These are phyloP conservation scores for Martiniozyma asiatica DNA, from an alignment of 1,139 yeast species.

Conservation along the genomic window DNA sequence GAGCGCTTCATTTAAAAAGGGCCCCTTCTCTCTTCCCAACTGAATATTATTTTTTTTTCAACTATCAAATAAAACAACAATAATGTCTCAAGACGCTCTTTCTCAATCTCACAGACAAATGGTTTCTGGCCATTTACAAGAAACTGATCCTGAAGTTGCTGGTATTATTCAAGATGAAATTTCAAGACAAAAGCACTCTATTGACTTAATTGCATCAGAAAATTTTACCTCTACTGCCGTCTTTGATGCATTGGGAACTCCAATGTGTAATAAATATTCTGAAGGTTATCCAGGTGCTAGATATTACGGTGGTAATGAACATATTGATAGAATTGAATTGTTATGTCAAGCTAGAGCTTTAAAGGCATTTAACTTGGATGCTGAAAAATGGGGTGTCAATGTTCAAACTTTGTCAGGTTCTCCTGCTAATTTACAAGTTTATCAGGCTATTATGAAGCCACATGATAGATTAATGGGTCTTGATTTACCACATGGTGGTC, in stretches of 20 bases:
- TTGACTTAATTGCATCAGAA: constrained; percentile 91
- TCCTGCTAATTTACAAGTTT: constrained; percentile 93
- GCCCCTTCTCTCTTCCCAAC: not conserved
- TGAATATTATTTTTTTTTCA: not conserved
- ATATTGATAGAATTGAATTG: constrained; percentile 84
- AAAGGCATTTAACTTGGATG: constrained; percentile 66
- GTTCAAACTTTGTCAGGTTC: constrained; percentile 95
- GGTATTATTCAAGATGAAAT: constrained; percentile 77
- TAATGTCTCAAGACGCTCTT: constrained; percentile 38
- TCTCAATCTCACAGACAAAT: constrained; percentile 54
- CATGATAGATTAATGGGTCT: constrained; percentile 96
- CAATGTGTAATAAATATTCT: constrained; percentile 85
- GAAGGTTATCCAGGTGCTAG: constrained; percentile 87
- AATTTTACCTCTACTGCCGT: constrained; percentile 95
- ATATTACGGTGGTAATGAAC: constrained; percentile 86
- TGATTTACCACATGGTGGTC: constrained; percentile 97
- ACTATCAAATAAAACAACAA: constrained; percentile 4
- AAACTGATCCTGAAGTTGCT: constrained; percentile 77
- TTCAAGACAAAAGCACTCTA: constrained; percentile 87
- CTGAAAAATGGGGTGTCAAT: constrained; percentile 94
- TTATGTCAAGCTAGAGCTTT: constrained; percentile 91
- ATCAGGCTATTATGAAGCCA: constrained; percentile 88
- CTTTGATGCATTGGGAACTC: constrained; percentile 93
- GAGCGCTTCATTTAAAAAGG: too few relatives aligned
- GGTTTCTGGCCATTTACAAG: constrained; percentile 58